Conservation (phyloP, 768 basidiomycete species). For the Kondoa malvinella region DNA sequence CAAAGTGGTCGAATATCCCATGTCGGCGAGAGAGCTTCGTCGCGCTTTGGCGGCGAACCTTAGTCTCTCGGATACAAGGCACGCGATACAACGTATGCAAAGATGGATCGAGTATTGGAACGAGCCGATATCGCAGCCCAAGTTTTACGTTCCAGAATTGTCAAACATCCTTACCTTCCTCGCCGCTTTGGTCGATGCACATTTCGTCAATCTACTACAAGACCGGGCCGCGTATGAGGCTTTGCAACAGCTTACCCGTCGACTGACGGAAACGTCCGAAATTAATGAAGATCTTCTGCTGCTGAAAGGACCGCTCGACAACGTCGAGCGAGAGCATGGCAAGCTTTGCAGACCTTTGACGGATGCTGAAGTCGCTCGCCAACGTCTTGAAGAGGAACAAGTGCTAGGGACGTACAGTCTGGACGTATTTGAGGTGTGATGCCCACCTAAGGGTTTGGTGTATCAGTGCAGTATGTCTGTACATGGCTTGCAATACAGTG, state of each 20-base stretch:
- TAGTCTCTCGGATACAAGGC: neutral
- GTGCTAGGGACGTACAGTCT: constrained; percentile 1
- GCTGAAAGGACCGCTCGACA: constrained; percentile 3
- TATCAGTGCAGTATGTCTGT: neutral
- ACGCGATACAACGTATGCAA: neutral
- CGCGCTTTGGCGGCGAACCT: neutral
- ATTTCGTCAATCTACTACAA: constrained; percentile 2
- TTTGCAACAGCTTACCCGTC: neutral
- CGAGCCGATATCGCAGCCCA: neutral
- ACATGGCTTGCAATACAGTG: neutral
- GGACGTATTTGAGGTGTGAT: neutral
- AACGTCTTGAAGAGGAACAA: neutral
- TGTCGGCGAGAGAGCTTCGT: neutral
- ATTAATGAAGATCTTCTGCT: neutral
- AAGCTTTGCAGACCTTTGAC: no score
- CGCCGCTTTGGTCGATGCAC: neutral
- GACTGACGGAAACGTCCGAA: neutral
- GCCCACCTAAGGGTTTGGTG: neutral
- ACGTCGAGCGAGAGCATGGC: neutral
- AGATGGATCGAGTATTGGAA: neutral
- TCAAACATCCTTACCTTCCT: neutral
- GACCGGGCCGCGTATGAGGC: neutral
- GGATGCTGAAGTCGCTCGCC: neutral
- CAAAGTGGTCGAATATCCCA: neutral
- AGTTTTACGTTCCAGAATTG: neutral